Conservation (phyloP, 2,329 filamentous ascomycete species). For the Sarocladium oryzae region DNA sequence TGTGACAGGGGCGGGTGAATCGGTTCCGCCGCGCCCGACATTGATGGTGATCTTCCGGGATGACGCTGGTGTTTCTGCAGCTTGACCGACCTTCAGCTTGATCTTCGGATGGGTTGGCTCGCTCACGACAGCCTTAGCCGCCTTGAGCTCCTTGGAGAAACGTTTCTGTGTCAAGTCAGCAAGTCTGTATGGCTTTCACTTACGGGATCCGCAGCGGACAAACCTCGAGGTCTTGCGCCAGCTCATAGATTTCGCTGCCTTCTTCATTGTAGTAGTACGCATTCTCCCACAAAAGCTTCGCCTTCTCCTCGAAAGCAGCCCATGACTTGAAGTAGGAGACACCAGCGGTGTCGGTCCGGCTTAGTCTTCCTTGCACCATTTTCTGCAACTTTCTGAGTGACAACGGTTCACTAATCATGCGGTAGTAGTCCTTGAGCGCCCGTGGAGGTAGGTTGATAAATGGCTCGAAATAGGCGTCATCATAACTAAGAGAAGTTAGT, state of each 20-base stretch:
- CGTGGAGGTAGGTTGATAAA: constrained; percentile 75
- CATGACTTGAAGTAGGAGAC: constrained; percentile 71
- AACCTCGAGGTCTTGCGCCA: constrained; percentile 77
- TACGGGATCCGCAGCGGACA: constrained; percentile 8
- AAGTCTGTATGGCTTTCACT: constrained; percentile 12
- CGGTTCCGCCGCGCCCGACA: constrained; percentile 52
- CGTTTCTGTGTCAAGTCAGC: constrained; percentile 54
- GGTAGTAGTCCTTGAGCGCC: constrained; percentile 77
- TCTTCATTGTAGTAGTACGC: constrained; percentile 89
- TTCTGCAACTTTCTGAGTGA: constrained; percentile 75
- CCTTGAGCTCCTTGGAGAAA: constrained; percentile 61
- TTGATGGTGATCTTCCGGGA: constrained; percentile 66
- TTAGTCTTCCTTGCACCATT: constrained; percentile 65
- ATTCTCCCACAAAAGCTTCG: constrained; percentile 80
- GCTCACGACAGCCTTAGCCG: constrained; percentile 65
- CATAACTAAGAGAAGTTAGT: constrained; percentile 43
- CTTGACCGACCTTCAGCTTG: constrained; percentile 64
- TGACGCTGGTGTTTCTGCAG: constrained; percentile 35
- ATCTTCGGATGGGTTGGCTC: constrained; percentile 72
- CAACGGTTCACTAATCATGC: constrained; percentile 72
- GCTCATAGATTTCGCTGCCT: constrained; percentile 72
- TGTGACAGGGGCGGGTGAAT: constrained; percentile 42
- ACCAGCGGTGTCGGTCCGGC: constrained; percentile 56
- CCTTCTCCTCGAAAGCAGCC: constrained; percentile 73
- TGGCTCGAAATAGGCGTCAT: constrained; percentile 63